These are phyloP conservation scores for Aspergillus latus DNA, from an alignment of 2,329 filamentous ascomycete species.

Conservation along the genomic window DNA sequence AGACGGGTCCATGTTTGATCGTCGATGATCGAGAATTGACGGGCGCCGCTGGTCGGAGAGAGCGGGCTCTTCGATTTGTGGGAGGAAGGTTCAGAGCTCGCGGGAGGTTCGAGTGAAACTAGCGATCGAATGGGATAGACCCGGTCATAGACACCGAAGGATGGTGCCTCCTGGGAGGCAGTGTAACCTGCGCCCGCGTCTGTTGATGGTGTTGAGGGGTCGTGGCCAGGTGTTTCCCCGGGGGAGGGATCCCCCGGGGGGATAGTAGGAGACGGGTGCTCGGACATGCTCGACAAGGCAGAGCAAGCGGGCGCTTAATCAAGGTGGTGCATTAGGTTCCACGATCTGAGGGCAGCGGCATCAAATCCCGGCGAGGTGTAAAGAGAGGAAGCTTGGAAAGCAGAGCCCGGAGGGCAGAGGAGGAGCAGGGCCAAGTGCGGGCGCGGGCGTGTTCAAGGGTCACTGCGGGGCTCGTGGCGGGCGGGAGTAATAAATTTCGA, in stretches of 20 bases:
- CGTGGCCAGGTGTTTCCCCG: neutral
- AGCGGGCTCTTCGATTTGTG: constrained; percentile 7
- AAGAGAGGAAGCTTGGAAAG: neutral
- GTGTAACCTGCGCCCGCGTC: neutral
- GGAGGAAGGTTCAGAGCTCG: constrained; percentile 34
- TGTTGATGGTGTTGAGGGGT: neutral
- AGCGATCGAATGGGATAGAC: constrained; percentile 81
- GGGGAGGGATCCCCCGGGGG: neutral
- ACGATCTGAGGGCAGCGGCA: neutral
- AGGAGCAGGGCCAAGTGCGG: neutral
- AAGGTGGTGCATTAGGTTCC: neutral
- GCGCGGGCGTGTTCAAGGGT: neutral
- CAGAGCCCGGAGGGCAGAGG: too few species aligned
- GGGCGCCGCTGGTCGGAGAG: constrained; percentile 24
- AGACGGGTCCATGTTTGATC: constrained; percentile 26
- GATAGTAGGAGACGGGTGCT: neutral
- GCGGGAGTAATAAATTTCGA: neutral
- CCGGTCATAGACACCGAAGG: constrained; percentile 51
- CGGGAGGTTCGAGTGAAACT: constrained; percentile 64
- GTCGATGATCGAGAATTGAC: constrained; percentile 33
- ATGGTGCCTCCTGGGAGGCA: constrained; percentile 4
- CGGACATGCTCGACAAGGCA: neutral
- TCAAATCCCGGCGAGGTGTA: neutral
- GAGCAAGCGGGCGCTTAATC: neutral
- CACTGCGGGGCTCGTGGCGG: neutral